Percentiles rank a stretch among this genome's conserved stretches.
Evolutionary conservation across 2,329 filamentous ascomycete genomes (phyloP).

Genomic region (Neofusicoccum parvum): DNA sequence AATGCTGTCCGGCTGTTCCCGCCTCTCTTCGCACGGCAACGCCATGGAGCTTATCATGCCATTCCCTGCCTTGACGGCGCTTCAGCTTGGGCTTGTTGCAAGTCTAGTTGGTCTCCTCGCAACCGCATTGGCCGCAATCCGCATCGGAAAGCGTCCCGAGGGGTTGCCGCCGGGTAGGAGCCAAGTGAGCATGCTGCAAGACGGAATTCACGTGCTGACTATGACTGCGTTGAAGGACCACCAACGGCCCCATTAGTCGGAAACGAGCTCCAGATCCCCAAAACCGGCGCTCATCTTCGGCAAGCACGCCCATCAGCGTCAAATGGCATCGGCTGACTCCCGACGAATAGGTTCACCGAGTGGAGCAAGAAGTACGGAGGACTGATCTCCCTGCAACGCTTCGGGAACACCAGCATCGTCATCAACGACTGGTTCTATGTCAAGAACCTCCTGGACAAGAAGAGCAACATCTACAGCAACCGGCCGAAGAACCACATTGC

Average conservation of each 20-base stretch:
- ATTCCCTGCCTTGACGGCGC: not conserved
- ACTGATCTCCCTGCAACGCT: slow-evolving; percentile 47
- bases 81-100: not conserved
- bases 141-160: not conserved
- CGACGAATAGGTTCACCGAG: not conserved
- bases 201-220: no score
- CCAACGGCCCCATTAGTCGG: slow-evolving; percentile 21
- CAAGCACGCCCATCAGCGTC: not conserved
- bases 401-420: slow-evolving; percentile 44
- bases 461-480: slow-evolving; percentile 46
- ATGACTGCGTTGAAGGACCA: slow-evolving; percentile 3
- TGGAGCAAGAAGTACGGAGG: slow-evolving; percentile 47
- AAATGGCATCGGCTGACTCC: not conserved
- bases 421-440: slow-evolving; percentile 44
- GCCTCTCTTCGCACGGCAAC: not conserved
- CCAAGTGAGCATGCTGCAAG: not conserved
- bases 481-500: slow-evolving; percentile 48
- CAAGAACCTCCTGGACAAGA: slow-evolving; percentile 51
- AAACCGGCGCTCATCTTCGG: not conserved
- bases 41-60: not conserved
- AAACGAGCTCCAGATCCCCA: slow-evolving; percentile 20
- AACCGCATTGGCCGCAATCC: not conserved
- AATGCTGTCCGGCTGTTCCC: no score
- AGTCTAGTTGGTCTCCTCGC: not conserved
- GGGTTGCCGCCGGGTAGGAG: not conserved